phyloP scores from a whole-genome alignment of 1,284 basidiomycete genomes.

The Blastosporella zonata region DNA sequence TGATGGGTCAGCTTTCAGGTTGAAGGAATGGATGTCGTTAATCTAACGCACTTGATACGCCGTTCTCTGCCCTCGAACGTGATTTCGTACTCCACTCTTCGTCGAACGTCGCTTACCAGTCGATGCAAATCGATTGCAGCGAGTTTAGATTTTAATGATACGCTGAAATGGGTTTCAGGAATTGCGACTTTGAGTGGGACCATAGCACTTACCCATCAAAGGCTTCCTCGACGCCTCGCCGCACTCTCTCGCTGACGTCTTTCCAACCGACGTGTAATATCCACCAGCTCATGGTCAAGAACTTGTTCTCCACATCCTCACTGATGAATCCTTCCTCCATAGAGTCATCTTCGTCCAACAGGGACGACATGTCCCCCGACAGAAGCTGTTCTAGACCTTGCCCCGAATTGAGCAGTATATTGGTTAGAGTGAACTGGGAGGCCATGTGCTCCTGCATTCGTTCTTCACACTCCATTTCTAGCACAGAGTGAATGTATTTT shows the following conservation, averaged over 20 bases:
- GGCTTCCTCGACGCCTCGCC: slow-evolving; percentile 73
- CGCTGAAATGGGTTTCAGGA: slow-evolving; percentile 38
- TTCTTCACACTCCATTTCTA: slow-evolving; percentile 63
- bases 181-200: slow-evolving; percentile 2
- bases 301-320: slow-evolving; percentile 72
- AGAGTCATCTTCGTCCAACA: slow-evolving; percentile 16
- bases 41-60: slow-evolving; percentile 46
- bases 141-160: slow-evolving; percentile 77
- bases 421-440: slow-evolving; percentile 36
- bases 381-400: slow-evolving; percentile 23
- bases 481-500: slow-evolving; percentile 74
- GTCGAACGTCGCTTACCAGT: slow-evolving; percentile 67
- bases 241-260: slow-evolving; percentile 70
- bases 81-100: slow-evolving; percentile 69
- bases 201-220: slow-evolving; percentile 66
- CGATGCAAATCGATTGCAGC: slow-evolving; percentile 64
- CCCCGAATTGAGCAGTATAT: slow-evolving; percentile 29
- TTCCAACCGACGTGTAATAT: slow-evolving; percentile 88
- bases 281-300: slow-evolving; percentile 89
- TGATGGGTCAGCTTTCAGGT: slow-evolving; percentile 38
- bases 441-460: slow-evolving; percentile 45
- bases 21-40: slow-evolving; percentile 32
- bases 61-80: slow-evolving; percentile 61
- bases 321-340: slow-evolving; percentile 31
- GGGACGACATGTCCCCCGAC: slow-evolving; percentile 13